Evolutionary conservation across 2,329 filamentous ascomycete species (phyloP).

Genomic region (Zasmidium cellare): DNA sequence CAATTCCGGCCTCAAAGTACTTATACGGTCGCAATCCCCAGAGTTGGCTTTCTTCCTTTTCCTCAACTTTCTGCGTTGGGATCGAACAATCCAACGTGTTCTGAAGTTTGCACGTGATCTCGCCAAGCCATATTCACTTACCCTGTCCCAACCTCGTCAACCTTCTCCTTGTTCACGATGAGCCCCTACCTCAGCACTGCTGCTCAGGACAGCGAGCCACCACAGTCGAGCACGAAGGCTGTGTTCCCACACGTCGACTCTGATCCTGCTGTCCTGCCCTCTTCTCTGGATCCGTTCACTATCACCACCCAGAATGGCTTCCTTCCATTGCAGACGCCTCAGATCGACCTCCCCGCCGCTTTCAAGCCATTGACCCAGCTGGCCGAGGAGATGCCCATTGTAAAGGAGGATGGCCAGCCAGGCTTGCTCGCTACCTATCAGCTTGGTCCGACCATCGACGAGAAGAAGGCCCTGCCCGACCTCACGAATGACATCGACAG

Average conservation of each 20-base stretch:
- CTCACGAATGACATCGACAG: constrained; percentile 64
- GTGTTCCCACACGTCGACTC: constrained; percentile 30
- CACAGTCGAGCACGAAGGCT: constrained; percentile 17
- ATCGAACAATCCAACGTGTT: neutral
- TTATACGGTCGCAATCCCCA: constrained; percentile 19
- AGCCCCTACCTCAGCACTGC: constrained; percentile 20
- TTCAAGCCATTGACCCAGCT: constrained; percentile 73
- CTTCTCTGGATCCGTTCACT: constrained; percentile 59
- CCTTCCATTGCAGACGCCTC: constrained; percentile 60
- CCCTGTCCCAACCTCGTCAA: neutral
- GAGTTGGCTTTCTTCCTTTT: constrained; percentile 17
- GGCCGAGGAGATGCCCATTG: constrained; percentile 75
- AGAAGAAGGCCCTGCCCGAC: constrained; percentile 67
- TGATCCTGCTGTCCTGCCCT: constrained; percentile 27
- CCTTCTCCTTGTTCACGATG: constrained; percentile 12
- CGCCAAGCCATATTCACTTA: neutral
- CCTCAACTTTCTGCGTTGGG: constrained; percentile 8
- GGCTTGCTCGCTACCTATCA: constrained; percentile 74
- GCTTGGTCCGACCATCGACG: constrained; percentile 72
- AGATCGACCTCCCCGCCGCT: constrained; percentile 63
- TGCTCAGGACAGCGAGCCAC: constrained; percentile 8
- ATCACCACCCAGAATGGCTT: constrained; percentile 75
- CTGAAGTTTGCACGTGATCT: constrained; percentile 11
- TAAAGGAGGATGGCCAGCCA: constrained; percentile 68
- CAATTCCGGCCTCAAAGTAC: constrained; percentile 20